Conservation (phyloP, 2,329 filamentous ascomycete genomes). For the Paradendryphiella salina region DNA sequence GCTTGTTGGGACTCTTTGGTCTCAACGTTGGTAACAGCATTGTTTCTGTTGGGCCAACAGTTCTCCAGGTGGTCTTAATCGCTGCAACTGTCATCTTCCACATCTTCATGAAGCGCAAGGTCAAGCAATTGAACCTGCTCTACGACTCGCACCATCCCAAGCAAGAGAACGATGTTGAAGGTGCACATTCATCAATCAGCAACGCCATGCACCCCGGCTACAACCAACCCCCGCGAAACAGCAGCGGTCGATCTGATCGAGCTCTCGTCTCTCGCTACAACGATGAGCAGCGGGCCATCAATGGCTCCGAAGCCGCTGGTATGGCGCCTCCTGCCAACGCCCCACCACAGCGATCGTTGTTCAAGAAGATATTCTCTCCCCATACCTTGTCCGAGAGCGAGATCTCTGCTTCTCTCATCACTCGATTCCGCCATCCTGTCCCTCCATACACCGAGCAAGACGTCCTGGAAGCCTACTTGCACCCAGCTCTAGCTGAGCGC, state of each 20-base stretch:
- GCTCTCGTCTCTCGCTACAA: constrained; percentile 6
- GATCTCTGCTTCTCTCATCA: constrained; percentile 13
- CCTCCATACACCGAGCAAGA: constrained; percentile 16
- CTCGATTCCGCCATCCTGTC: constrained; percentile 13
- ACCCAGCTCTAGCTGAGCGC: constrained; percentile 15
- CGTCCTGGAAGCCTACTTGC: constrained; percentile 20
- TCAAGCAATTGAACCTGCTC: constrained; percentile 37
- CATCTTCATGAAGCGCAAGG: constrained; percentile 38
- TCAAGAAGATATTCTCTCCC: constrained; percentile 11
- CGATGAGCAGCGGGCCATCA: background rate
- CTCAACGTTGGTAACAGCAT: constrained; percentile 42
- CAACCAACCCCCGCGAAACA: background rate
- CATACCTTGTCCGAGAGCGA: constrained; percentile 12
- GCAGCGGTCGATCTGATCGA: background rate
- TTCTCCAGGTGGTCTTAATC: constrained; percentile 49
- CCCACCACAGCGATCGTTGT: constrained; percentile 1
- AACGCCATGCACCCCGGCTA: background rate
- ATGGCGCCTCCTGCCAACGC: constrained; percentile 2
- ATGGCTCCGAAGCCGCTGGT: constrained; percentile 1
- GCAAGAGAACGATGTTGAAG: constrained; percentile 17
- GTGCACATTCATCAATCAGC: constrained; percentile 26
- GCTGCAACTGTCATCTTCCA: constrained; percentile 49
- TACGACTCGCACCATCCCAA: constrained; percentile 33
- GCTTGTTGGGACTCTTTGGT: constrained; percentile 53
- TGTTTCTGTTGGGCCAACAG: constrained; percentile 47